Base-by-base conservation (phyloP, 1,139 yeast genomes). In the Kurtzmaniella natalensis region DNA sequence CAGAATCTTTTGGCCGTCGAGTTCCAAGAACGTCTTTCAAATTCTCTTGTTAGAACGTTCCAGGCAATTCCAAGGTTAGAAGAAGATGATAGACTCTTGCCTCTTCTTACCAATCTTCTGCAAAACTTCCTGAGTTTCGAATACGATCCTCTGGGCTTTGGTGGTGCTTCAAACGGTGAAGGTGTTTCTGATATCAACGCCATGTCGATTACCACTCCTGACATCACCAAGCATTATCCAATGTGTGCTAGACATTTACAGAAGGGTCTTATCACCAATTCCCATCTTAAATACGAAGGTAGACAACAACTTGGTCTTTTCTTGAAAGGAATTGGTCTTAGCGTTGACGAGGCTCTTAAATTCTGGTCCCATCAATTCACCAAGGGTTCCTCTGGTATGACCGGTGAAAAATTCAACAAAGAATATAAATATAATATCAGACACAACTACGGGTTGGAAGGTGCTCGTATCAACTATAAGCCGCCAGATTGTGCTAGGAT, bases 371-470 rank as follows among this genome's bases (percentile, higher is more conserved):
- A 64, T 38, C 82, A 81, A 46, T 88, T 89, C 57, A 76, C 87
- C 9, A 61, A 61, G 37, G 74, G 67, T 18, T 72, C 70, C 7
- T 47, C 50, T 15, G 50, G 53, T 3, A 71, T 82, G 58, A 70
- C 81, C 2, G 59, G 76, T 37, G 96, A 88, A 40, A 78, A 78
- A 45, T 89, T 88, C 60, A 77, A 81, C 55, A 88, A 89, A 57
- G 95, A 89, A 50, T 89, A 92, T 63, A 70, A 76, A 39, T 92
- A 92, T 65, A 86, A 85, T 50, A 74, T 92, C 47, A 74, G 95
- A 40, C 97, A 94, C 57, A 74, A 72, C 44, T 92, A 92, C 54
- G 98, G 97, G 34, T 66, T 87, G 38, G 96, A 87, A 57, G 99
- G 98, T 46, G 82, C 83, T 10, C 65, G 96, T 41, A 82, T 78